Percentiles rank a stretch among this genome's conserved stretches.
These are phyloP conservation scores for Arthrinium puccinioides DNA, from an alignment of 2,329 filamentous ascomycete genomes.

Conservation along the genomic window DNA sequence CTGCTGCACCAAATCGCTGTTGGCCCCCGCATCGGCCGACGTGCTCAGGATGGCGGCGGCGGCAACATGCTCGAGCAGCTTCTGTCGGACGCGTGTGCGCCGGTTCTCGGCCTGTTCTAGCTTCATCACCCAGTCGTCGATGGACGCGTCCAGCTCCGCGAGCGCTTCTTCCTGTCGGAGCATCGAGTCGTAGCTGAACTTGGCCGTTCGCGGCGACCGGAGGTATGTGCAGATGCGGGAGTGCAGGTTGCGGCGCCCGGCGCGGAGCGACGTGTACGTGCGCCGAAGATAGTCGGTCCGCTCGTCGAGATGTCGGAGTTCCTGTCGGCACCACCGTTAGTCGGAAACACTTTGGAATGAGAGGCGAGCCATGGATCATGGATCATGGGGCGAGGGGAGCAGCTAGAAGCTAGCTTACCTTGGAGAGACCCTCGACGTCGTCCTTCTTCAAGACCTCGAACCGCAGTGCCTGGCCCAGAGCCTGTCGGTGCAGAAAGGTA, in stretches of 20 bases:
- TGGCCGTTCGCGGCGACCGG: constrained; percentile 60
- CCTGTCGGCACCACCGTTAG: no score
- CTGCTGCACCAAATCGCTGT: constrained; percentile 32
- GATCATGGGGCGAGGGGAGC: constrained; percentile 6
- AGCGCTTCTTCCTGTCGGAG: constrained; percentile 76
- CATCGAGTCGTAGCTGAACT: constrained; percentile 67
- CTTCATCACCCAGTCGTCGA: constrained; percentile 75
- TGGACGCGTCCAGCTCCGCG: constrained; percentile 67
- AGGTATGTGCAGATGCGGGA: constrained; percentile 71
- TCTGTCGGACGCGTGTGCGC: constrained; percentile 67
- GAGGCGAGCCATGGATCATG: constrained; percentile 5
- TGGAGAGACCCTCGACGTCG: constrained; percentile 59
- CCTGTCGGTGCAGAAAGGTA: constrained; percentile 48
- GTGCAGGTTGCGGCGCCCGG: constrained; percentile 71
- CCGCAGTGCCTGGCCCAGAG: constrained; percentile 51
- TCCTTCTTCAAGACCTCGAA: constrained; percentile 58
- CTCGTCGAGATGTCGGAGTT: constrained; percentile 69
- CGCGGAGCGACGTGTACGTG: constrained; percentile 67
- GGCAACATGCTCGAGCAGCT: constrained; percentile 74
- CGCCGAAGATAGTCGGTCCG: constrained; percentile 71
- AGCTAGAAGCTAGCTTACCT: constrained; percentile 29
- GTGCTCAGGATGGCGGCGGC: constrained; percentile 53
- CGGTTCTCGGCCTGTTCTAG: constrained; percentile 76
- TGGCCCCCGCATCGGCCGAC: constrained; percentile 18
- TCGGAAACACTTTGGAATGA: no score